These are phyloP conservation scores for Pichia ethanolica DNA, from an alignment of 805 yeast genomes.

Conservation along the genomic window DNA sequence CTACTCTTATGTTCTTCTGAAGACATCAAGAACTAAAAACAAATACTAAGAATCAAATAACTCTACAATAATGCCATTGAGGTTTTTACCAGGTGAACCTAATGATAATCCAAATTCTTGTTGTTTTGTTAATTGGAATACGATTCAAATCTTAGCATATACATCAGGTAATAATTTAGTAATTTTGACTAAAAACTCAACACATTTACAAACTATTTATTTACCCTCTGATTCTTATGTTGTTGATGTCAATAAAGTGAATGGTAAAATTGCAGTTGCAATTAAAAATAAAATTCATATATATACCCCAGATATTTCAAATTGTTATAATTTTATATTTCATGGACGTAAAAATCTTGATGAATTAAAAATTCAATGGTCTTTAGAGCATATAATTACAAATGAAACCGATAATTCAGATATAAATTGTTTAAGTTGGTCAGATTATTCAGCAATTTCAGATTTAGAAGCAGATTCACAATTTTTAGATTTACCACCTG, in stretches of 20 bases:
- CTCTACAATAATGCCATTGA: neutral
- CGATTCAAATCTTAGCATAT: constrained; percentile 57
- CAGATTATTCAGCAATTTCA: constrained; percentile 26
- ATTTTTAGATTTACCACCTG: constrained; percentile 27
- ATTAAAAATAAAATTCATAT: constrained; percentile 37
- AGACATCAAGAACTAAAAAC: too few species aligned
- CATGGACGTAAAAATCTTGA: constrained; percentile 26
- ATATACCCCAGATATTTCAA: constrained; percentile 52
- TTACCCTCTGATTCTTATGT: constrained; percentile 58
- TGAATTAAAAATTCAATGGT: constrained; percentile 28
- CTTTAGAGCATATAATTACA: constrained; percentile 21
- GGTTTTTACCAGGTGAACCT: constrained; percentile 80
- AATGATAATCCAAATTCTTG: constrained; percentile 48
- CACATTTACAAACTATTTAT: constrained; percentile 69
- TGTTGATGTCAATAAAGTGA: constrained; percentile 52
- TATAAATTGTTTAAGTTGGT: constrained; percentile 30
- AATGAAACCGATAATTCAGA: constrained; percentile 17
- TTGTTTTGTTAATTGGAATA: constrained; percentile 58
- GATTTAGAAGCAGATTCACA: constrained; percentile 22
- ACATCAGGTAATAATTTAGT: constrained; percentile 87
- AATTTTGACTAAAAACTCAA: constrained; percentile 43
- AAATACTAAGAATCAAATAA: too few species aligned
- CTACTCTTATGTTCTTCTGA: too few species aligned
- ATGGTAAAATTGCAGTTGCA: constrained; percentile 58
- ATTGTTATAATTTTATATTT: constrained; percentile 29